Evolutionary conservation across 306 rosid genomes (phyloP).

Genomic region (Fragaria vesca): DNA sequence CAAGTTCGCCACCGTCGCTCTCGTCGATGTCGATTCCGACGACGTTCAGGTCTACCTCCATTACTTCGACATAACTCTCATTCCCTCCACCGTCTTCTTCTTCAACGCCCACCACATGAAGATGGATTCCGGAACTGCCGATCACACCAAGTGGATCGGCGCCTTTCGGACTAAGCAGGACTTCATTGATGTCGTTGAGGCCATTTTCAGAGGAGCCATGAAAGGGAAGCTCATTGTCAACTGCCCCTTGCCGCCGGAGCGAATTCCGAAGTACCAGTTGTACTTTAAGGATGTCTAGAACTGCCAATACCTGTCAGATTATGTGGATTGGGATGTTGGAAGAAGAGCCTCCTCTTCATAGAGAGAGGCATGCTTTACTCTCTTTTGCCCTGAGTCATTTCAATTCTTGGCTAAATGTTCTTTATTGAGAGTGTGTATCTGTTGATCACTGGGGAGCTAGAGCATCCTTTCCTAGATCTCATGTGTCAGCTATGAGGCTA

Average conservation of each 20-base stretch:
- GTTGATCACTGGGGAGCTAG: neutral
- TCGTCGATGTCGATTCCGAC: slow-evolving; percentile 72
- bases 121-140: slow-evolving; percentile 81
- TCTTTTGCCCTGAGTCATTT: too few species aligned
- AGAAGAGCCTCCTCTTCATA: too few species aligned
- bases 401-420: too few species aligned
- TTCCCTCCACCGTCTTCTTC: slow-evolving; percentile 82
- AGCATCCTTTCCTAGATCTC: too few species aligned
- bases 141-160: slow-evolving; percentile 49
- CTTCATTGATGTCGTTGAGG: slow-evolving; percentile 52
- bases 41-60: slow-evolving; percentile 71
- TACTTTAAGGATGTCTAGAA: slow-evolving; percentile 62
- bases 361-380: neutral
- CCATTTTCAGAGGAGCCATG: slow-evolving; percentile 86
- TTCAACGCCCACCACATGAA: slow-evolving; percentile 98
- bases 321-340: too few species aligned
- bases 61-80: slow-evolving; percentile 71
- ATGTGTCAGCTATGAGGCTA: too few species aligned
- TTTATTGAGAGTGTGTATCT: too few species aligned
- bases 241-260: slow-evolving; percentile 69
- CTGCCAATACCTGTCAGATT: neutral
- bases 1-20: slow-evolving; percentile 72
- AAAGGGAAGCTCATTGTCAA: slow-evolving; percentile 79
- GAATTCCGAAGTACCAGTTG: slow-evolving; percentile 68
- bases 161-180: slow-evolving; percentile 44